Conservation (phyloP, 176 grass and related monocot species). For the Zoysia japonica region DNA sequence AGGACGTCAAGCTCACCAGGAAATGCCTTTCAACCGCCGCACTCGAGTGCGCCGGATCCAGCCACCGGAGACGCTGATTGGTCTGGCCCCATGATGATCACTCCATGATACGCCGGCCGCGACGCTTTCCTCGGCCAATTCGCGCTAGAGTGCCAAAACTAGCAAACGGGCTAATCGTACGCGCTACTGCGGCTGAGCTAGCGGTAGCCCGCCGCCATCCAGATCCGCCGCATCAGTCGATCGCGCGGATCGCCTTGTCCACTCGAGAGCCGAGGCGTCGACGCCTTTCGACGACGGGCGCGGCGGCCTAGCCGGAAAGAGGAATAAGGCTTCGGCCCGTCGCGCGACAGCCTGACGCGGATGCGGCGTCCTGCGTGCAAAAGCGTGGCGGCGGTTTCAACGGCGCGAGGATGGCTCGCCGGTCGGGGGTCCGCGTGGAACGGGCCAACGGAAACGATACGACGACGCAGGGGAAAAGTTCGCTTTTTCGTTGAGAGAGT, state of each 20-base stretch:
- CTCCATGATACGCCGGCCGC: conserved; percentile 9
- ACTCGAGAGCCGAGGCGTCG: not conserved
- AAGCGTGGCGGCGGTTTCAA: not conserved
- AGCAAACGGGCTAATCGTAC: not conserved
- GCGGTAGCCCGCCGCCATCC: not conserved
- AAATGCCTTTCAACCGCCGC: conserved; percentile 22
- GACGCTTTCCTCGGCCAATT: not conserved
- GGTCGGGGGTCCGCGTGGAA: not conserved
- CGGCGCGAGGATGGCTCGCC: not conserved
- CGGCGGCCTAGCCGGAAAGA: not conserved
- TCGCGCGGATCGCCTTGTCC: not conserved
- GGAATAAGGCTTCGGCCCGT: not conserved
- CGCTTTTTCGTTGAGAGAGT: not conserved
- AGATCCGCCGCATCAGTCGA: not conserved
- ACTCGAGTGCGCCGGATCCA: conserved; percentile 12
- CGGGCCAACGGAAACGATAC: not conserved
- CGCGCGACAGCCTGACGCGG: conserved; percentile 12
- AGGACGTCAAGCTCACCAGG: conserved; percentile 23
- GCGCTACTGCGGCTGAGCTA: too few species aligned
- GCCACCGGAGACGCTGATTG: not conserved
- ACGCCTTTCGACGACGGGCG: conserved; percentile 1
- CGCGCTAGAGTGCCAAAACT: not conserved
- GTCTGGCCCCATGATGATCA: not conserved
- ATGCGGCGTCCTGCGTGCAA: not conserved
- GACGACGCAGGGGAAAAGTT: not conserved